phyloP scores from a whole-genome alignment of 305 asterid species.

The Ilex paraguariensis region DNA sequence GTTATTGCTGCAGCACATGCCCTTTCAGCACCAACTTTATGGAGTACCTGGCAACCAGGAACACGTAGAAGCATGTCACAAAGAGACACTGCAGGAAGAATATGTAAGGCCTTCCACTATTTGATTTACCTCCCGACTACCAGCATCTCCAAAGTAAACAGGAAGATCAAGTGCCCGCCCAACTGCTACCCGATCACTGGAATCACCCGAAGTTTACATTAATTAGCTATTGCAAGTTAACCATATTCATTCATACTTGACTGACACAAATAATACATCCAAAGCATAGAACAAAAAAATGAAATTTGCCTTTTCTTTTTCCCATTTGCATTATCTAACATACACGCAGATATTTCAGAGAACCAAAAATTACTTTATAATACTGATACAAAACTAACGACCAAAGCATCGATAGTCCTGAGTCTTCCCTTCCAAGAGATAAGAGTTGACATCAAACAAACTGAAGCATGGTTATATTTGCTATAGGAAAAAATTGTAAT shows the following conservation, averaged over 20 bases:
- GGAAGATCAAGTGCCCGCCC: constrained; percentile 99
- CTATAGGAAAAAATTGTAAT: no score
- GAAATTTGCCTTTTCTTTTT: no score
- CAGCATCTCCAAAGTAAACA: constrained; percentile 99
- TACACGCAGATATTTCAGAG: no score
- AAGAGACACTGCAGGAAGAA: constrained; percentile 3
- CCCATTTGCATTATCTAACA: no score
- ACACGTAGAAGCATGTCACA: constrained; percentile 3
- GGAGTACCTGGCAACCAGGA: constrained; percentile 67
- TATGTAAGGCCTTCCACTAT: constrained; percentile 10
- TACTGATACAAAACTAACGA: no score
- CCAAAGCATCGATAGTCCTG: no score
- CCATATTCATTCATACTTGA: background rate
- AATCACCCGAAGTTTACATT: constrained; percentile 16
- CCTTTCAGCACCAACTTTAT: constrained; percentile 93
- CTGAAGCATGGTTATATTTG: no score
- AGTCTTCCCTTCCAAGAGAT: no score
- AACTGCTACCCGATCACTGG: constrained; percentile 90
- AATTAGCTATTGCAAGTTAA: constrained; percentile 10
- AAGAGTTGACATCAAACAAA: no score
- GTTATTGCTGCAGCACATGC: constrained; percentile 99
- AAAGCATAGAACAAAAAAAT: no score
- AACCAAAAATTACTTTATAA: no score
- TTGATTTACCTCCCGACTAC: constrained; percentile 88
- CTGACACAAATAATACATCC: no score